phyloP scores from a whole-genome alignment of 176 grass and related monocot species.

The Chrysopogon serrulatus region DNA sequence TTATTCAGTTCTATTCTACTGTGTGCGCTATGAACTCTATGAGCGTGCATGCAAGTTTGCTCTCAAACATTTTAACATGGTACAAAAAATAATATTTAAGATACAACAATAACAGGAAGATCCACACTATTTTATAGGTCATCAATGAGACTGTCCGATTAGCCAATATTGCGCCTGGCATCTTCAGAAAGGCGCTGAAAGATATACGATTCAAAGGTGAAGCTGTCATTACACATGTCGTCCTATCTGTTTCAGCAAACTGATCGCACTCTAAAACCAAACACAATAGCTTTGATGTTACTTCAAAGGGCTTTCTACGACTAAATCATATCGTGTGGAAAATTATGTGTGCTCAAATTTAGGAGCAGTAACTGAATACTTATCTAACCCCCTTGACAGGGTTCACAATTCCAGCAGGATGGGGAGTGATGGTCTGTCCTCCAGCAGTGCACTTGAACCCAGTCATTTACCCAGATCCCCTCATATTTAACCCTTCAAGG shows the following conservation, averaged over 20 bases:
- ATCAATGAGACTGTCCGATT: slow-evolving; percentile 55
- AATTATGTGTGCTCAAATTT: not conserved
- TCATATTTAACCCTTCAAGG: slow-evolving; percentile 49
- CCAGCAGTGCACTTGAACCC: slow-evolving; percentile 54
- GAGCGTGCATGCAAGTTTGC: not conserved
- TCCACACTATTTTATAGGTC: slow-evolving; percentile 22
- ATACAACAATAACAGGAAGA: not conserved
- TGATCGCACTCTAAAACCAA: not conserved
- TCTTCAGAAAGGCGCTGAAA: slow-evolving; percentile 55
- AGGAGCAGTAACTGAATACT: not conserved
- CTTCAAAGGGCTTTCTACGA: not conserved
- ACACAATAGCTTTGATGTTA: not conserved
- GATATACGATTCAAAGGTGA: slow-evolving; percentile 44
- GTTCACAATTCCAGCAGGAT: slow-evolving; percentile 51
- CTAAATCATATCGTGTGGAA: not conserved
- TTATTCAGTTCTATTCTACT: not conserved
- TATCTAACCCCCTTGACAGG: slow-evolving; percentile 14
- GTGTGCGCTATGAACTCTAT: too few species aligned
- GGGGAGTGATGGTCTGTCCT: slow-evolving; percentile 60
- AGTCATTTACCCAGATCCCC: slow-evolving; percentile 44
- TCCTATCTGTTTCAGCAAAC: not conserved
- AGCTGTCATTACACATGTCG: not conserved
- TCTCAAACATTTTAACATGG: not conserved
- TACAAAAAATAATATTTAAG: not conserved
- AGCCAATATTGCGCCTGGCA: slow-evolving; percentile 52